A percentile compares a stretch with the other conserved stretches of the same genome.
These are phyloP conservation scores for Apiotrichum sp. DNA, from an alignment of 1,284 basidiomycete genomes.

Conservation along the genomic window DNA sequence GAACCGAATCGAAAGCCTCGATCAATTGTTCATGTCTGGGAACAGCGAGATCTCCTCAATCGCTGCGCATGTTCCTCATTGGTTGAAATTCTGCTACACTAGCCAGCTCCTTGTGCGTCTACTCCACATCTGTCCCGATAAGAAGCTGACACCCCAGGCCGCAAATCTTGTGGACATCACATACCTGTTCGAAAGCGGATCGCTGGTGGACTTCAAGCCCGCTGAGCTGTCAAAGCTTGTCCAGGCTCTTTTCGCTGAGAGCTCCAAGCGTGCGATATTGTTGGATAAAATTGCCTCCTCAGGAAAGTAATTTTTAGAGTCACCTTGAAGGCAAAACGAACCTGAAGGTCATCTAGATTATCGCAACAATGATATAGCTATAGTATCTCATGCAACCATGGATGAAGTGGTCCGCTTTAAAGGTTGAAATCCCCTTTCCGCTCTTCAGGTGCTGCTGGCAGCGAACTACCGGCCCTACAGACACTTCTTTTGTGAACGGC, in stretches of 20 bases:
- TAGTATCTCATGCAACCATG: too few species aligned
- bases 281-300: conserved; percentile 25
- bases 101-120: conserved; percentile 73
- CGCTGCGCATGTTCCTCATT: conserved; percentile 67
- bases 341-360: too few species aligned
- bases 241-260: conserved; percentile 84
- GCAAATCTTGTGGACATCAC: conserved; percentile 90
- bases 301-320: too few species aligned
- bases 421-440: too few species aligned
- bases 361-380: too few species aligned
- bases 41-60: conserved; percentile 24
- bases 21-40: conserved; percentile 59
- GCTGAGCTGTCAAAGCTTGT: conserved; percentile 77
- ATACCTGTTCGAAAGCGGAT: conserved; percentile 85
- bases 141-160: conserved; percentile 6
- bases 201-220: conserved; percentile 81
- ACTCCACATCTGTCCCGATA: background rate
- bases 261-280: conserved; percentile 56
- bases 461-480: too few species aligned
- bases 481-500: too few species aligned
- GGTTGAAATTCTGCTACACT: conserved; percentile 90
- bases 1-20: conserved; percentile 68
- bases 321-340: too few species aligned
- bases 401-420: too few species aligned
- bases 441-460: too few species aligned